A percentile compares a stretch with the other conserved stretches of the same genome.
phyloP scores from a whole-genome alignment of 2,329 filamentous ascomycete species.

The Epichloe uncinata region DNA sequence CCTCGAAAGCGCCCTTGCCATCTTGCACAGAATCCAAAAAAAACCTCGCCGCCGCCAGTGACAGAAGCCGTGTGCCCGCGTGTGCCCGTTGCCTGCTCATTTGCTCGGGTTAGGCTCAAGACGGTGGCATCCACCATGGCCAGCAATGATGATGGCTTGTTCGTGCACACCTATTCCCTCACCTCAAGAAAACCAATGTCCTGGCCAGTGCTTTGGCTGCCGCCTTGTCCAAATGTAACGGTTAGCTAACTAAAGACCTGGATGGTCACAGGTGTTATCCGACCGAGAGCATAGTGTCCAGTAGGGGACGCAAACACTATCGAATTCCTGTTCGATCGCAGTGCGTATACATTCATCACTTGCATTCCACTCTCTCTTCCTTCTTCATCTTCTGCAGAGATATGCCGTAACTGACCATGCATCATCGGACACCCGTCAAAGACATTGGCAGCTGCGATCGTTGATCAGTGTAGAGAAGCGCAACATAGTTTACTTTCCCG shows the following conservation, averaged over 20 bases:
- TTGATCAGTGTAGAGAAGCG: slow-evolving; percentile 71
- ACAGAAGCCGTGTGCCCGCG: neutral
- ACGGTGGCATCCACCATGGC: slow-evolving; percentile 29
- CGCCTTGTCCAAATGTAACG: neutral
- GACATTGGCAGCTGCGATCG: slow-evolving; percentile 81
- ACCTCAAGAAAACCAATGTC: neutral
- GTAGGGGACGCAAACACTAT: slow-evolving; percentile 51
- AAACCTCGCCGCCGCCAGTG: neutral
- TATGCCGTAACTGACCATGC: neutral
- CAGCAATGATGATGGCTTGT: slow-evolving; percentile 40
- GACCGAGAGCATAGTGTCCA: slow-evolving; percentile 51
- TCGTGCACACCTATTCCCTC: slow-evolving; percentile 12
- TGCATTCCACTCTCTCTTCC: neutral
- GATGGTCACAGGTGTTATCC: slow-evolving; percentile 43
- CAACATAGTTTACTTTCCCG: slow-evolving; percentile 74
- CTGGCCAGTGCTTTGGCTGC: neutral
- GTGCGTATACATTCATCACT: slow-evolving; percentile 27
- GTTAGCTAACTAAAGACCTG: slow-evolving; percentile 1
- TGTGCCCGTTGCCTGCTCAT: neutral
- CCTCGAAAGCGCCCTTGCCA: neutral
- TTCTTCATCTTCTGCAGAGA: neutral
- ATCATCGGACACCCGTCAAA: slow-evolving; percentile 18
- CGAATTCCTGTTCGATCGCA: slow-evolving; percentile 51
- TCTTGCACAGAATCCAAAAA: neutral
- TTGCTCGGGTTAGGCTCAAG: slow-evolving; percentile 1